Percentiles rank a stretch among this genome's conserved stretches.
Evolutionary conservation across 2,329 filamentous ascomycete species (phyloP).

Genomic region (Aspergillus tubingensis): DNA sequence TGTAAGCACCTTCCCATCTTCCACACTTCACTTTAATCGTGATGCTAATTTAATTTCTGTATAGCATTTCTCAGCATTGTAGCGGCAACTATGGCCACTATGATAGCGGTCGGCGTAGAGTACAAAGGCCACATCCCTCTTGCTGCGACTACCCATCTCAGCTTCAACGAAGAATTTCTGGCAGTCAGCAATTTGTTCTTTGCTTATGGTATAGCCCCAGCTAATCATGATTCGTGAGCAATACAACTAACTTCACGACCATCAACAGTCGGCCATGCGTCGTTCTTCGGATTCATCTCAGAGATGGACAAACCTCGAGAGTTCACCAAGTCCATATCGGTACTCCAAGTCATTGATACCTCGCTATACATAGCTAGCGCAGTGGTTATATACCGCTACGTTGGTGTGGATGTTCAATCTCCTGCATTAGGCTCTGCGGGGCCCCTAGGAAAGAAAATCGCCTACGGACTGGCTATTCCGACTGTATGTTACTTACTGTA

Average conservation of each 20-base stretch:
- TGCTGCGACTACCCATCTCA: conserved; percentile 42
- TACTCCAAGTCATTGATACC: conserved; percentile 63
- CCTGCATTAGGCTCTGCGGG: conserved; percentile 67
- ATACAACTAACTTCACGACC: not conserved
- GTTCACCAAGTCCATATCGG: conserved; percentile 63
- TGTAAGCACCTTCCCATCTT: conserved; percentile 42
- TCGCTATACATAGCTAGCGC: conserved; percentile 67
- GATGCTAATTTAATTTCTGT: conserved; percentile 3
- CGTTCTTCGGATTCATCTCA: conserved; percentile 66
- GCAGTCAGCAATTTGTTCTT: conserved; percentile 69
- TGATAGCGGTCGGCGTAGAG: conserved; percentile 63
- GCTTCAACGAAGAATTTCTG: conserved; percentile 59
- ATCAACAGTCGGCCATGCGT: conserved; percentile 56
- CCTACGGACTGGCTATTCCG: conserved; percentile 68
- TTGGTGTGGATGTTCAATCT: conserved; percentile 61
- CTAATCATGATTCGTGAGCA: no score
- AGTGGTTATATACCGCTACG: conserved; percentile 67
- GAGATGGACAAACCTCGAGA: conserved; percentile 64
- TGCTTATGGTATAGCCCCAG: conserved; percentile 55
- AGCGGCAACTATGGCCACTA: conserved; percentile 66
- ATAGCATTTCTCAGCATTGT: conserved; percentile 61
- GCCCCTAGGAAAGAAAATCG: conserved; percentile 59
- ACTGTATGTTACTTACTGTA: conserved; percentile 44
- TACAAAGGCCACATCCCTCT: conserved; percentile 42
- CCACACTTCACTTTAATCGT: not conserved